Evolutionary conservation across 148 eudicot genomes (phyloP), one percentile per base, ranked within the genome.

Genomic region (Linanthus parryae): DNA sequence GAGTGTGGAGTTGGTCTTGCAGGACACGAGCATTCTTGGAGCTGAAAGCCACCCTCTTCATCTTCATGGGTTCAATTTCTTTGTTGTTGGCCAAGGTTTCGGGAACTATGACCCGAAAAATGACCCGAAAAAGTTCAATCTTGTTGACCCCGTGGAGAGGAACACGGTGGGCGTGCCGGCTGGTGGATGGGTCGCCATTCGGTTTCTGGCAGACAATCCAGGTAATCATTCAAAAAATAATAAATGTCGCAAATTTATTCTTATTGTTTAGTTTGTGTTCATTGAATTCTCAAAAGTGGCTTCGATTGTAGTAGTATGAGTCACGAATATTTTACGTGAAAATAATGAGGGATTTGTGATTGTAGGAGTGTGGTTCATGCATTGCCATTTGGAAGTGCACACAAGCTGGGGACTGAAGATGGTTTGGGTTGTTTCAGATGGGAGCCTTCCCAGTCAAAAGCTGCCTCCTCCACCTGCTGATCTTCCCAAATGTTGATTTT

Each of bases 181-280:
- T 20, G 86, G 79, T 3, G 92, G 92, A 2, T 84, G 84, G 92
- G 86, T 77, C 19, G 92, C 83, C 7, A 69, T 80, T 40, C 76
- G 92, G 2, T 80, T 83, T 51, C 55, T 69, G 0, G 87, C 87
- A 6, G 79, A 84, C 38, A 84, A 84, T 71, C 87, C 87, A 46
- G 87, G 94, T 77, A 2, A 12, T n/a, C n/a, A n/a, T n/a, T n/a
- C n/a, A n/a, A n/a, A n/a, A n/a, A n/a, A n/a, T n/a, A n/a, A n/a
- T n/a, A n/a, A n/a, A n/a, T n/a, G n/a, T n/a, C n/a, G n/a, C n/a
- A n/a, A n/a, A n/a, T n/a, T n/a, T n/a, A n/a, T n/a, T n/a, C n/a
- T n/a, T n/a, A n/a, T n/a, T n/a, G n/a, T n/a, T n/a, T n/a, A n/a
- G n/a, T n/a, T n/a, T n/a, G n/a, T n/a, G n/a, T n/a, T n/a, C n/a